Evolutionary conservation across 1,284 basidiomycete species (phyloP).

Genomic region (Tetrapyrgos nigripes): DNA sequence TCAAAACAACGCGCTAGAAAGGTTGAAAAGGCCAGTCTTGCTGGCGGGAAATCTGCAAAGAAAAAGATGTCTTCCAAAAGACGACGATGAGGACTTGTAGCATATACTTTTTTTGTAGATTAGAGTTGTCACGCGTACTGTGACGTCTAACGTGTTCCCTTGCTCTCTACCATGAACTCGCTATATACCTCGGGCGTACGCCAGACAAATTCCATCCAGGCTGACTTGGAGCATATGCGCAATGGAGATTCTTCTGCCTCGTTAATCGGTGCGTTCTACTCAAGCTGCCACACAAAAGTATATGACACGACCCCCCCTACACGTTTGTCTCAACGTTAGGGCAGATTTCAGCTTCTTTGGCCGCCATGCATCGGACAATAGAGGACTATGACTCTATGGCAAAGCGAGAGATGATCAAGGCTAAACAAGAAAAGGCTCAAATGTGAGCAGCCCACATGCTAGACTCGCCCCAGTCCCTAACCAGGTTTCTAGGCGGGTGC

Average conservation of each 20-base stretch:
- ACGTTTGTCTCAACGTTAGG: constrained; percentile 55
- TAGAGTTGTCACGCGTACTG: not conserved
- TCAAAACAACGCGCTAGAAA: constrained; percentile 65
- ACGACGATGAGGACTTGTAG: not conserved
- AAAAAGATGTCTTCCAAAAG: constrained; percentile 32
- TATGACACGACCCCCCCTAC: constrained; percentile 12
- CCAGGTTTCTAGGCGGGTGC: constrained; percentile 66
- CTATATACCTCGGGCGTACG: constrained; percentile 92
- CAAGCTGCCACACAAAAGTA: not conserved
- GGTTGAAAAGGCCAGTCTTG: constrained; percentile 69
- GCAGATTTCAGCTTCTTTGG: constrained; percentile 92
- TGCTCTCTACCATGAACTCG: constrained; percentile 76
- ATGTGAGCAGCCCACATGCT: constrained; percentile 59
- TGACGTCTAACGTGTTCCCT: constrained; percentile 4
- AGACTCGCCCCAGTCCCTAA: constrained; percentile 6
- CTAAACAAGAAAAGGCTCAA: constrained; percentile 93
- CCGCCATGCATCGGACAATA: constrained; percentile 91
- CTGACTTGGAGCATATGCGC: constrained; percentile 83
- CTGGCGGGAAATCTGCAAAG: constrained; percentile 62
- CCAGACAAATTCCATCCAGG: constrained; percentile 88
- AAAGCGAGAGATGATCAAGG: constrained; percentile 91
- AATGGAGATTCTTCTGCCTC: constrained; percentile 83
- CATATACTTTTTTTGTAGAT: no score
- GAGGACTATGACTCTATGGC: constrained; percentile 98
- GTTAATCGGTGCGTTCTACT: constrained; percentile 71